Percentiles rank a stretch among this genome's conserved stretches.
Conservation (phyloP, 2,329 filamentous ascomycete genomes). For the Aureobasidium mangrovei region DNA sequence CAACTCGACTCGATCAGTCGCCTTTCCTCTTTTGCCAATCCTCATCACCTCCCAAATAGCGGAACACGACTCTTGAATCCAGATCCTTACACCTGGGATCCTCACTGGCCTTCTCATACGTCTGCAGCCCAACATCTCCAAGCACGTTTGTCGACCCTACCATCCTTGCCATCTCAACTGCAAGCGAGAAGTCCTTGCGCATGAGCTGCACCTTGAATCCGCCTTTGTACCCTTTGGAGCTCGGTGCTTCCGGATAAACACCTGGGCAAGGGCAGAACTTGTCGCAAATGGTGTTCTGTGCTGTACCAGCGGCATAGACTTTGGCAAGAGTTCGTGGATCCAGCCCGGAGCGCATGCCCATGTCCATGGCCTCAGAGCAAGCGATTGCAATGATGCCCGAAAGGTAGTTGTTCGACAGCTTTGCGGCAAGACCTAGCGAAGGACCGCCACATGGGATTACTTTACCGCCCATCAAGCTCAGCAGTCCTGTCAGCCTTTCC, state of each 20-base stretch:
- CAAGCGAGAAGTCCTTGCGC: constrained; percentile 50
- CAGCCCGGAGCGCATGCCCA: constrained; percentile 50
- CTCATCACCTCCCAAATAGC: too few relatives aligned
- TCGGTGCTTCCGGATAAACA: constrained; percentile 40
- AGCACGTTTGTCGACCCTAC: constrained; percentile 44
- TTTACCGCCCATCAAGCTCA: constrained; percentile 45
- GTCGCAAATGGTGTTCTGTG: constrained; percentile 45
- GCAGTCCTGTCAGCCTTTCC: constrained; percentile 34
- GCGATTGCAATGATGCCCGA: constrained; percentile 52
- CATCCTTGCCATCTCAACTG: constrained; percentile 45
- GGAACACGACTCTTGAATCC: constrained; percentile 48
- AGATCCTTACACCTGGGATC: constrained; percentile 45
- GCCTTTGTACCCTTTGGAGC: constrained; percentile 41
- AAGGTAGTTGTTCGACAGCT: constrained; percentile 54
- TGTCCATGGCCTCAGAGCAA: constrained; percentile 50
- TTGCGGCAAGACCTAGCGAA: constrained; percentile 48
- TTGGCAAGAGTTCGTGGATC: constrained; percentile 45
- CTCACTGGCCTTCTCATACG: constrained; percentile 44
- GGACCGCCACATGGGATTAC: constrained; percentile 49
- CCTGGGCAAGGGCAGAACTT: constrained; percentile 45
- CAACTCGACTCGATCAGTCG: too few relatives aligned
- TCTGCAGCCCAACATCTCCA: constrained; percentile 41
- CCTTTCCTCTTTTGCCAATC: too few relatives aligned
- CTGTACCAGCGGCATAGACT: constrained; percentile 44
- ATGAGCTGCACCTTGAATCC: constrained; percentile 54